Evolutionary conservation across 2,329 filamentous ascomycete species (phyloP), one percentile per base, ranked within the genome.

Genomic region (Exophiala aquamarina): DNA sequence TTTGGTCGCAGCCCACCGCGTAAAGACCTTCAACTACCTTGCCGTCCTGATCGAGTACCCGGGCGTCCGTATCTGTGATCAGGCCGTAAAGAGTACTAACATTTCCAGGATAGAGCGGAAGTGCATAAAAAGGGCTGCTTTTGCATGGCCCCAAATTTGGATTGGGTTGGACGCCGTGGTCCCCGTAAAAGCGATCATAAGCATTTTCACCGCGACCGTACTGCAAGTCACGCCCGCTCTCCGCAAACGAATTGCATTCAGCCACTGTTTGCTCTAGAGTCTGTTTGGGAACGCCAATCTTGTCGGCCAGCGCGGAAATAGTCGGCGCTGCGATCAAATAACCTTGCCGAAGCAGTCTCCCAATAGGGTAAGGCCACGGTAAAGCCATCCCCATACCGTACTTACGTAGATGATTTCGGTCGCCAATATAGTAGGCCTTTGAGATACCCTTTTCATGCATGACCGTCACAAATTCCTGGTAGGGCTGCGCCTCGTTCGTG

Each of bases 31-130:
- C 20, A 14, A 67, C 64, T 1, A 50, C 36, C 13, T 54, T 38
- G 8, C 45, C 52, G 13, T 55, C 41, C 8, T 57, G 34, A 11
- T 44, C 59, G 23, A 66, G 13, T 4, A 59, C 66, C 21, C 63
- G 49, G 2, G 57, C 61, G 37, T 51, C 34, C 41, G 67, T 61
- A 38, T 69, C 63, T 1, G 65, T 68, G 36, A 66, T 20, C 2
- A 70, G 41, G 3, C 67, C 41, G 19, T 26, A 35, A 19, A 36
- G 67, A 14, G 65, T 70, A 1, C 65, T 61, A 10, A 68, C 43
- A 46, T 69, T 63, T 7, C 67, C 66, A 3, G 68, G 66, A 37
- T 52, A 65, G 2, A 69, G 44, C 29, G 54, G 58, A 9, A 63
- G 46, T 0, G 66, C 66, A 43, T 63, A 66, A 47, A 65, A 66